Conservation (phyloP, 345 rosid genomes). For the Ailanthus altissimus region DNA sequence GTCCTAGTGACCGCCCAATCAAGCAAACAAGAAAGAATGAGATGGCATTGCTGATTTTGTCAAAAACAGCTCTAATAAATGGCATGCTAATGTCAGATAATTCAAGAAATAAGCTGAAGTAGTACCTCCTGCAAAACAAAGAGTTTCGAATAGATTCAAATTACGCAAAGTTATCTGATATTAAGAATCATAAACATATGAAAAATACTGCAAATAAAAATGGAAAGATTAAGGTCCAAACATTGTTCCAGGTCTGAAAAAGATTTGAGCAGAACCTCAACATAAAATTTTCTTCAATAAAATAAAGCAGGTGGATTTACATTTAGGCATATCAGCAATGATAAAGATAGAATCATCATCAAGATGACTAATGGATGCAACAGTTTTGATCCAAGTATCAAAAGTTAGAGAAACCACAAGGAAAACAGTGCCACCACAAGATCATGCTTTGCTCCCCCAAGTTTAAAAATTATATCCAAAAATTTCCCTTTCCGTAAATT, state of each 20-base stretch:
- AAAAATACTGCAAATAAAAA: slow-evolving; percentile 7
- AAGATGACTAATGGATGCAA: background rate
- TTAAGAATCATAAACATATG: slow-evolving; percentile 6
- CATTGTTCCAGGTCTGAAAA: background rate
- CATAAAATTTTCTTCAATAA: background rate
- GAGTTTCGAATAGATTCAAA: slow-evolving; percentile 13
- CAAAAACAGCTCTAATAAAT: slow-evolving; percentile 57
- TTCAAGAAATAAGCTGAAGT: slow-evolving; percentile 84
- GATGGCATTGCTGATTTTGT: slow-evolving; percentile 72
- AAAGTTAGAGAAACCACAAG: background rate
- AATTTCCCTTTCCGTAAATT: background rate
- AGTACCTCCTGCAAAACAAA: slow-evolving; percentile 67
- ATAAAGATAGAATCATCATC: background rate
- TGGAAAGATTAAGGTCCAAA: background rate
- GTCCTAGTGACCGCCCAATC: slow-evolving; percentile 88
- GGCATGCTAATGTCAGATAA: slow-evolving; percentile 82
- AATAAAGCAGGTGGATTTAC: background rate
- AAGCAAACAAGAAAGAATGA: slow-evolving; percentile 84
- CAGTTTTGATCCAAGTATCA: background rate
- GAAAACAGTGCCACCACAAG: background rate
- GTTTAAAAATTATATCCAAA: background rate
- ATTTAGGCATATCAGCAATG: background rate
- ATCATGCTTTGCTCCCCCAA: background rate
- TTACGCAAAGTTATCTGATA: background rate
- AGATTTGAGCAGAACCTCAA: background rate